Base-by-base conservation (phyloP, 257 asterid genomes). In the Solanum pimpinellifolium region DNA sequence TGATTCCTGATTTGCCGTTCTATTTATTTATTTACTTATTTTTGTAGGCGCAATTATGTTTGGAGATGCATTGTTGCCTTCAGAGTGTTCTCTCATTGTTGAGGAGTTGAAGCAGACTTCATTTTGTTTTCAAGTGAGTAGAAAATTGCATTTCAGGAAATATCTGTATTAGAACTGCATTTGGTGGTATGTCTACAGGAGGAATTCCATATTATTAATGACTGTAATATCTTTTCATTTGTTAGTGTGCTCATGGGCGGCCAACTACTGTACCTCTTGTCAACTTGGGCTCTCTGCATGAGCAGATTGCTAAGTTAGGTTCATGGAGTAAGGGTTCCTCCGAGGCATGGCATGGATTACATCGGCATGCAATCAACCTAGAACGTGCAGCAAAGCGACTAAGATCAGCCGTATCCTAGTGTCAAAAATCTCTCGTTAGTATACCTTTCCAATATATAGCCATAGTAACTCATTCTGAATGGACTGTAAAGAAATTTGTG, bases 221-320 rank as follows among this genome's bases (percentile, higher is more conserved):
- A 49, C 85, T 81, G 69, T 41, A 29, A 18, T 81, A 81, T 81
- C 69, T 68, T 70, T 23, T 46, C 62, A 69, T 77, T 78, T 35
- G 65, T 81, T 89, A 96, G 99, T 96, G 99, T 93, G 99, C 99
- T 87, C 99, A 96, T 83, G 99, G 99, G 87, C 95, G 99, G 81
- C 99, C 99, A 39, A 96, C 99, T 21, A 96, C 95, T 33, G 98
- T 94, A 56, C 98, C 99, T 76, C 95, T 96, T 25, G 95, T 95
- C 88, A 89, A 94, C 92, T 88, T 96, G 90, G 93, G 90, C 44
- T 72, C 91, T 75, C 91, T 96, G 93, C 98, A 87, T 82, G 86
- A 88, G 56, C 93, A 92, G 90, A 92, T 94, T 69, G 89, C 87
- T 31, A 95, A 92, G 91, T 92, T 91, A 77, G 90, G 85, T 76